Conservation (phyloP, 2,329 filamentous ascomycete genomes). For the Trichoderma aggressivum region DNA sequence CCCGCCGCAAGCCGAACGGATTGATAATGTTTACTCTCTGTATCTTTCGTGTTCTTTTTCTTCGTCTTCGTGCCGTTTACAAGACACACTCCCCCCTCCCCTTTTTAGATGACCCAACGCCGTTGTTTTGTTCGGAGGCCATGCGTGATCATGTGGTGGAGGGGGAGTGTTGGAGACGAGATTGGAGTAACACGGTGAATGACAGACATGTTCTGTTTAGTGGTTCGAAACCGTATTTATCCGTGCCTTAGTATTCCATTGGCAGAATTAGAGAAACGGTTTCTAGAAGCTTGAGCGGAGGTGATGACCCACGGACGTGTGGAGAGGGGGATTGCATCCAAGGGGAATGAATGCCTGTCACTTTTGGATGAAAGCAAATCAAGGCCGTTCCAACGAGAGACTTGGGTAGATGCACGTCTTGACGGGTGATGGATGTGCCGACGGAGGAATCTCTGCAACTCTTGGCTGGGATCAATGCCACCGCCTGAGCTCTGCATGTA, state of each 20-base stretch:
- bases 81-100: not conserved
- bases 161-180: not conserved
- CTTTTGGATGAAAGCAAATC: not conserved
- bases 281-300: not conserved
- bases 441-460: not conserved
- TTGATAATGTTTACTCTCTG: not conserved
- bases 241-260: not conserved
- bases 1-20: not conserved
- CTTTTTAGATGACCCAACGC: not conserved
- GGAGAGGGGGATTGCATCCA: not conserved
- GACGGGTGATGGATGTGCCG: not conserved
- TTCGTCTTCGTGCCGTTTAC: not conserved
- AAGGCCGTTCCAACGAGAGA: not conserved
- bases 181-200: not conserved
- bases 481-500: not conserved
- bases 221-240: not conserved
- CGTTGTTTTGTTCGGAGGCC: not conserved
- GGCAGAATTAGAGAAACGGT: not conserved
- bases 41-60: not conserved
- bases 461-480: not conserved
- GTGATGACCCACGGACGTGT: not conserved
- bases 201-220: not conserved
- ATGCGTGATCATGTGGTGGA: not conserved
- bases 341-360: not conserved
- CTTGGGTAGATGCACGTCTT: not conserved